phyloP scores from a whole-genome alignment of 2,329 filamentous ascomycete genomes.

The Pyrenochaeta sp. region DNA sequence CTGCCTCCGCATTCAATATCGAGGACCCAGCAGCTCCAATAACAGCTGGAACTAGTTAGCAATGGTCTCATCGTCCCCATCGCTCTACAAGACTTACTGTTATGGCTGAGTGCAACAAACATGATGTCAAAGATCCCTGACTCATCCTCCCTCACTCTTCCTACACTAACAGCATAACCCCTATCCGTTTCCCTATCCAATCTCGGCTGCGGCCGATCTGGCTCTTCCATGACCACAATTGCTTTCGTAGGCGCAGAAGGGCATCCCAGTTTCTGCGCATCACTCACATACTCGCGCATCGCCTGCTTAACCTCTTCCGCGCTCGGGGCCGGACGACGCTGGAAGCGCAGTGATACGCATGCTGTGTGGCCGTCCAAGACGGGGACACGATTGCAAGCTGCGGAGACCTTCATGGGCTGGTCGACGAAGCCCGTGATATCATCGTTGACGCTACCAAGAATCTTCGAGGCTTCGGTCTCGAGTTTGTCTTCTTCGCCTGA shows the following conservation, averaged over 20 bases:
- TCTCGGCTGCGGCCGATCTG: slow-evolving; percentile 88
- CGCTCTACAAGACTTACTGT: slow-evolving; percentile 58
- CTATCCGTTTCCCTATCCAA: slow-evolving; percentile 85
- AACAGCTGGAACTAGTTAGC: slow-evolving; percentile 64
- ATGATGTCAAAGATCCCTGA: slow-evolving; percentile 92
- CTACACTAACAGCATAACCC: slow-evolving; percentile 92
- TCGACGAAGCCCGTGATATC: slow-evolving; percentile 79
- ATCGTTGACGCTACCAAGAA: slow-evolving; percentile 78
- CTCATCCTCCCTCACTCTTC: slow-evolving; percentile 84
- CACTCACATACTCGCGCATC: slow-evolving; percentile 80
- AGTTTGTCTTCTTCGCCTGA: slow-evolving; percentile 95
- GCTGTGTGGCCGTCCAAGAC: slow-evolving; percentile 95
- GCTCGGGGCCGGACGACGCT: slow-evolving; percentile 75
- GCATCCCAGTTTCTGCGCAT: slow-evolving; percentile 84
- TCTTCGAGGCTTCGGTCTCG: slow-evolving; percentile 94
- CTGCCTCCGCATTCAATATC: slow-evolving; percentile 92
- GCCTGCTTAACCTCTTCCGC: slow-evolving; percentile 81
- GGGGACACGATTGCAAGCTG: slow-evolving; percentile 91
- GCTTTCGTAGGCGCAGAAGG: slow-evolving; percentile 83
- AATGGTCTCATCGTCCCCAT: neutral
- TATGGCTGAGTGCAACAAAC: slow-evolving; percentile 92
- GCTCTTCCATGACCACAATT: slow-evolving; percentile 89
- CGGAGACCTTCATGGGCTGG: slow-evolving; percentile 80
- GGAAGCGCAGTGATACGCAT: slow-evolving; percentile 89
- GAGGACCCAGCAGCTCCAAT: slow-evolving; percentile 96